phyloP scores from a whole-genome alignment of 768 basidiomycete genomes.

The Pisolithus tinctorius region DNA sequence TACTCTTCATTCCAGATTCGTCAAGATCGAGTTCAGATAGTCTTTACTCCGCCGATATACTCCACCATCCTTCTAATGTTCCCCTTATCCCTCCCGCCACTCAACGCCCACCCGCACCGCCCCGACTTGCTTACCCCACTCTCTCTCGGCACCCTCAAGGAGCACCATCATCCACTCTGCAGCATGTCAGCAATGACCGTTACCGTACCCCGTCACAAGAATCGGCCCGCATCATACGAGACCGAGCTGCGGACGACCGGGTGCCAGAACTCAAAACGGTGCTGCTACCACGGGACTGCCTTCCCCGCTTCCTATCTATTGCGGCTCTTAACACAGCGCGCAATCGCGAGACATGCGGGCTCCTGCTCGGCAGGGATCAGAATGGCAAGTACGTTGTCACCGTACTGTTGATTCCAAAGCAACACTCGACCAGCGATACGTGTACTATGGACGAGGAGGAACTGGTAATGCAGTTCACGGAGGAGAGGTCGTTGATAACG shows the following conservation, averaged over 20 bases:
- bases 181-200: conserved; percentile 20
- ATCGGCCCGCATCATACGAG: conserved; percentile 28
- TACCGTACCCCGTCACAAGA: conserved; percentile 30
- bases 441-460: conserved; percentile 92
- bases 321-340: conserved; percentile 71
- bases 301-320: conserved; percentile 71
- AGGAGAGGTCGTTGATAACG: conserved; percentile 73
- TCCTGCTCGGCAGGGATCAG: conserved; percentile 65
- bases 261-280: conserved; percentile 53
- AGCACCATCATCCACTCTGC: conserved; percentile 15
- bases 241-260: conserved; percentile 24
- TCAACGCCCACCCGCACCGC: conserved; percentile 8
- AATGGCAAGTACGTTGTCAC: conserved; percentile 66
- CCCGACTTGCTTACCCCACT: conserved; percentile 18
- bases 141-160: conserved; percentile 20
- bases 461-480: conserved; percentile 77
- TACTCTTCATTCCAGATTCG: conserved; percentile 38
- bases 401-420: conserved; percentile 81
- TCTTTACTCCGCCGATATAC: conserved; percentile 29
- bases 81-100: conserved; percentile 8
- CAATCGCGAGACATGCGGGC: conserved; percentile 83
- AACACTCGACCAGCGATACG: conserved; percentile 84
- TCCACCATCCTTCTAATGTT: conserved; percentile 28
- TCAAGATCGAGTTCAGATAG: conserved; percentile 15
- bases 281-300: conserved; percentile 61